Conservation (phyloP, 768 basidiomycete species). For the Russula brevipes region DNA sequence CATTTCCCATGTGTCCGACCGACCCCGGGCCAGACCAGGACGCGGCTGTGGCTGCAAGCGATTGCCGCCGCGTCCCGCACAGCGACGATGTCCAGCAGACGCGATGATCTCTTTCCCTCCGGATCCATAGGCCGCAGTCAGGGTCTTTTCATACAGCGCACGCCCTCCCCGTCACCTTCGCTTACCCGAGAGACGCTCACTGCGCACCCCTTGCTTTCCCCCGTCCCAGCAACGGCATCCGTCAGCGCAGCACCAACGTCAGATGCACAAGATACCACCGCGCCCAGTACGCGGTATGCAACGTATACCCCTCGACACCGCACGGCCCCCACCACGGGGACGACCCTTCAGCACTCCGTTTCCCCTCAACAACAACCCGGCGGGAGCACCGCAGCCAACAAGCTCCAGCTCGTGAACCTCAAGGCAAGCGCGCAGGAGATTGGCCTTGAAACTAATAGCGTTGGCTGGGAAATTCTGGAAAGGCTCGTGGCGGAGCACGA, state of each 20-base stretch:
- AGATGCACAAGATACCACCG: slow-evolving; percentile 18
- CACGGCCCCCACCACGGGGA: slow-evolving; percentile 42
- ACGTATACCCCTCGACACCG: slow-evolving; percentile 77
- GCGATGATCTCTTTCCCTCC: slow-evolving; percentile 43
- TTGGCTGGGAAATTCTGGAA: slow-evolving; percentile 79
- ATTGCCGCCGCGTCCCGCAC: slow-evolving; percentile 13
- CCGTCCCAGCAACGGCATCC: slow-evolving; percentile 32
- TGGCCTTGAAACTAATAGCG: slow-evolving; percentile 55
- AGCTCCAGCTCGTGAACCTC: slow-evolving; percentile 65
- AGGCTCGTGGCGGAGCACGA: slow-evolving; percentile 52
- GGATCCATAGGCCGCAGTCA: slow-evolving; percentile 51
- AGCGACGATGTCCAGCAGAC: slow-evolving; percentile 35
- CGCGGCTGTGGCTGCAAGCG: no score
- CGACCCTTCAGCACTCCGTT: slow-evolving; percentile 37
- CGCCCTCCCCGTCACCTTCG: slow-evolving; percentile 33
- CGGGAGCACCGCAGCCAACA: slow-evolving; percentile 54
- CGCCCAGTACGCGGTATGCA: slow-evolving; percentile 50
- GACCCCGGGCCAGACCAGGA: no score
- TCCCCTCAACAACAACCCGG: slow-evolving; percentile 43
- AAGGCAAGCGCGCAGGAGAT: slow-evolving; percentile 66
- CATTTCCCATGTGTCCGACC: background rate
- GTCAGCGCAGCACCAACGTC: slow-evolving; percentile 26
- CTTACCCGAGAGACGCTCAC: slow-evolving; percentile 46
- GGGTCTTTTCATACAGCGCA: slow-evolving; percentile 40
- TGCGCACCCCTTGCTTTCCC: slow-evolving; percentile 63